These are phyloP conservation scores for Diaporthe caulivora DNA, from an alignment of 2,329 filamentous ascomycete species.

Conservation along the genomic window DNA sequence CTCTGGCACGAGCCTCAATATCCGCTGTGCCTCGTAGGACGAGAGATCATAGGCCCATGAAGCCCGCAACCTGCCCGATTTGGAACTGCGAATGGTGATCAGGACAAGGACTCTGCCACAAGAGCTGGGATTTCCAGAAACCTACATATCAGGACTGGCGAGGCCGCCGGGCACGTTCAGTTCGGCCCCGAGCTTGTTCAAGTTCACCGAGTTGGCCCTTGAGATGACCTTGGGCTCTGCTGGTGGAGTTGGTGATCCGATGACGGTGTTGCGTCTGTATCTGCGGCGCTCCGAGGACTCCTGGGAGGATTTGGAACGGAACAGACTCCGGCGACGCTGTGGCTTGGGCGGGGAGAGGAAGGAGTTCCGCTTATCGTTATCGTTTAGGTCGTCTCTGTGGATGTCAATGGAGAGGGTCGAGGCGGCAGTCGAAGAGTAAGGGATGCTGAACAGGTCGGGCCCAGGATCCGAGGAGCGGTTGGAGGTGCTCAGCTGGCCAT, in stretches of 20 bases:
- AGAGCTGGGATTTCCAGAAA: neutral
- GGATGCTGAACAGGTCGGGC: conserved; percentile 35
- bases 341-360: conserved; percentile 34
- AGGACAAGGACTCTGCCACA: neutral
- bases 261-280: conserved; percentile 47
- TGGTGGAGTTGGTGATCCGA: conserved; percentile 41
- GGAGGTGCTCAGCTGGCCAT: conserved; percentile 9
- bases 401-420: conserved; percentile 22
- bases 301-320: conserved; percentile 53
- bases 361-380: conserved; percentile 28
- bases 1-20: conserved; percentile 55
- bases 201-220: conserved; percentile 51
- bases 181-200: conserved; percentile 42
- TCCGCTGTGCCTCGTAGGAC: conserved; percentile 60
- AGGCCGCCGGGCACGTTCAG: conserved; percentile 46
- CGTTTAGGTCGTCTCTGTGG: conserved; percentile 42
- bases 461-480: conserved; percentile 14
- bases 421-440: conserved; percentile 34
- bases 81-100: conserved; percentile 46
- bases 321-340: conserved; percentile 57
- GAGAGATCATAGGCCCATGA: conserved; percentile 58
- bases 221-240: conserved; percentile 43
- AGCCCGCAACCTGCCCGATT: conserved; percentile 49
- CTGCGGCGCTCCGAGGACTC: conserved; percentile 42
- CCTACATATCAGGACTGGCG: conserved; percentile 46